Conservation (phyloP, 2,329 filamentous ascomycete genomes). For the Trichoderma harzianum region DNA sequence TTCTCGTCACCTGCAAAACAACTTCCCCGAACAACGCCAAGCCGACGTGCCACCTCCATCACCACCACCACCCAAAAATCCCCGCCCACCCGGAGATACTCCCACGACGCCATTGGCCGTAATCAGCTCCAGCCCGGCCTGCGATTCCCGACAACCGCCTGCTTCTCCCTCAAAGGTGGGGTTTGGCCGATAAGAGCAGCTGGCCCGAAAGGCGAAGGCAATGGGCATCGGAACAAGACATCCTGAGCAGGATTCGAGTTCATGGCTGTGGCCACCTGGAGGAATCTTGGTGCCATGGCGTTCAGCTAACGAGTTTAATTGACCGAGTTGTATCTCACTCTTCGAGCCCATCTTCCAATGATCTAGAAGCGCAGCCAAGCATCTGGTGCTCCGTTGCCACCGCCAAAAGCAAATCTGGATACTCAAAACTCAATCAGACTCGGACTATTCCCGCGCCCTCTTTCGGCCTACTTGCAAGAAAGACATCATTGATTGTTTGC, state of each 20-base stretch:
- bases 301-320: neutral
- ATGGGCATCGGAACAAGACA: neutral
- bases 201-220: neutral
- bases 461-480: neutral
- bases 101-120: neutral
- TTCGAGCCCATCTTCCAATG: neutral
- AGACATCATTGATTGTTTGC: neutral
- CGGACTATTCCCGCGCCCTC: neutral
- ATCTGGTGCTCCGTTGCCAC: neutral
- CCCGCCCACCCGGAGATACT: neutral
- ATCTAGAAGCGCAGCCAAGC: neutral
- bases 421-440: neutral
- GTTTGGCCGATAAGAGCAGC: neutral
- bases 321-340: neutral
- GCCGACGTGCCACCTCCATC: neutral
- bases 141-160: neutral
- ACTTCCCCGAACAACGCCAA: neutral
- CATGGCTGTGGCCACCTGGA: neutral
- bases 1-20: neutral
- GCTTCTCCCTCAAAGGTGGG: neutral
- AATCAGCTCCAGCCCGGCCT: neutral
- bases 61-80: neutral
- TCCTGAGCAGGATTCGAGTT: neutral
- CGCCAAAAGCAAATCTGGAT: neutral
- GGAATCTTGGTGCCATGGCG: neutral